These are phyloP conservation scores for Aspergillus sp. DNA, from an alignment of 2,329 filamentous ascomycete species.

Conservation along the genomic window DNA sequence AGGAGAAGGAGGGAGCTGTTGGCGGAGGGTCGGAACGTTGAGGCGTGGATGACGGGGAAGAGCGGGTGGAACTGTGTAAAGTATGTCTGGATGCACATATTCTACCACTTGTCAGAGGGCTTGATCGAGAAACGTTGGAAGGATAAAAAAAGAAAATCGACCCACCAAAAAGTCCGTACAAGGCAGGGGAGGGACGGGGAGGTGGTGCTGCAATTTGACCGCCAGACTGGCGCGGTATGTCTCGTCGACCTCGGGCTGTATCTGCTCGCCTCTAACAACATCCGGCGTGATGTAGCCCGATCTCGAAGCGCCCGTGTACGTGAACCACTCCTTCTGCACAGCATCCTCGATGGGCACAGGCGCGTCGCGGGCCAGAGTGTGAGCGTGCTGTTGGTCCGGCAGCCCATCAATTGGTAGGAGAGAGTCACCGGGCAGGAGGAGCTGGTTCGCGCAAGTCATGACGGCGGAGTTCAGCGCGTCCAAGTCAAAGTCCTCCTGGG, in stretches of 20 bases:
- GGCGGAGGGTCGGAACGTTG: neutral
- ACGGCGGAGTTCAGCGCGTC: conserved; percentile 24
- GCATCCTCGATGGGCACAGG: neutral
- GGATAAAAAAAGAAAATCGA: too few relatives aligned
- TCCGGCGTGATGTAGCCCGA: neutral
- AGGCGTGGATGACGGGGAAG: conserved; percentile 6
- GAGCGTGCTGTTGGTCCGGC: too few relatives aligned
- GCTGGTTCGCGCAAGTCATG: neutral
- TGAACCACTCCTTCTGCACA: conserved; percentile 5
- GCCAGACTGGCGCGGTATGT: neutral
- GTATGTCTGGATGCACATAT: conserved; percentile 13
- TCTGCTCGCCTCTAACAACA: neutral
- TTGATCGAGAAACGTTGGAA: too few relatives aligned
- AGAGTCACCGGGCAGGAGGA: too few relatives aligned
- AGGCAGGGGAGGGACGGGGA: conserved; percentile 1
- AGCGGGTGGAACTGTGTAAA: conserved; percentile 6
- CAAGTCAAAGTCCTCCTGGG: conserved; percentile 29
- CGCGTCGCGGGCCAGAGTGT: neutral
- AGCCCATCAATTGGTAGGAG: too few relatives aligned
- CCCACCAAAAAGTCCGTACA: conserved; percentile 11
- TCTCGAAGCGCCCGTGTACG: neutral
- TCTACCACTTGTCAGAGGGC: neutral
- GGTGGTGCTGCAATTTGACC: conserved; percentile 2
- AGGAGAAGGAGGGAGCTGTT: neutral
- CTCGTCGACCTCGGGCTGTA: conserved; percentile 2